Evolutionary conservation across 805 yeast genomes (phyloP), one percentile per base, ranked within the genome.

Genomic region (Monosporozyma yasuniensis): DNA sequence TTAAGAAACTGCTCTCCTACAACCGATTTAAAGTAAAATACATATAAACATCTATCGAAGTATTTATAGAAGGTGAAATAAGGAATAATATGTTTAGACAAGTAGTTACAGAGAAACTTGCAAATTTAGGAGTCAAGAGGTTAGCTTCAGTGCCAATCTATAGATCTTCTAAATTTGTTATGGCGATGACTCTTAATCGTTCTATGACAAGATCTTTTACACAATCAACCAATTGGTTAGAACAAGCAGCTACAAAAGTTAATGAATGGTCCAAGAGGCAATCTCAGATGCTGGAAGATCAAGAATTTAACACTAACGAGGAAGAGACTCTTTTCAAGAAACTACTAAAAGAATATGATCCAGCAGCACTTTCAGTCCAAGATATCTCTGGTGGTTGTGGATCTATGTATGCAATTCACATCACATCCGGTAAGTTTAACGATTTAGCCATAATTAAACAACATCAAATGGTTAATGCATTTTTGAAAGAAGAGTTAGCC

Each of bases 311-410:
- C 18, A 35, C 39, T 8, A 3, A 9, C 11, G 39, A 35, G 21
- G 39, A 35, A 18, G 39, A 16, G 18, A 18, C 39, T 4, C 11
- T 39, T 9, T 22, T 39, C 18, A 39, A 39, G 21, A 39, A 22
- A 28, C 16, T 22, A 12, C 14, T 22, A 21, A 65, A 72, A 22
- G 75, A 75, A 49, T 77, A 91, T 45, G 56, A 71, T 6, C 97
- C 99, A 1, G 65, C 69, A 28, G 68, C 67, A 34, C 69, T 90
- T 44, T 73, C 75, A 25, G 97, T 91, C 6, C 72, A 75, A 55
- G 98, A 91, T 63, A 81, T 91, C 8, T 83, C 93, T 25, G 98
- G 91, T 18, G 99, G 99, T 0, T 93, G 99, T 69, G 99, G 99
- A 1, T 89, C 97, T 6, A 93, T 93, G 99, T 93, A 88, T 69